Percentiles rank a stretch among this genome's conserved stretches.
Evolutionary conservation across 228 moss, liverwort and hornwort genomes (phyloP).

Genomic region (Sphagnum magellanicum): DNA sequence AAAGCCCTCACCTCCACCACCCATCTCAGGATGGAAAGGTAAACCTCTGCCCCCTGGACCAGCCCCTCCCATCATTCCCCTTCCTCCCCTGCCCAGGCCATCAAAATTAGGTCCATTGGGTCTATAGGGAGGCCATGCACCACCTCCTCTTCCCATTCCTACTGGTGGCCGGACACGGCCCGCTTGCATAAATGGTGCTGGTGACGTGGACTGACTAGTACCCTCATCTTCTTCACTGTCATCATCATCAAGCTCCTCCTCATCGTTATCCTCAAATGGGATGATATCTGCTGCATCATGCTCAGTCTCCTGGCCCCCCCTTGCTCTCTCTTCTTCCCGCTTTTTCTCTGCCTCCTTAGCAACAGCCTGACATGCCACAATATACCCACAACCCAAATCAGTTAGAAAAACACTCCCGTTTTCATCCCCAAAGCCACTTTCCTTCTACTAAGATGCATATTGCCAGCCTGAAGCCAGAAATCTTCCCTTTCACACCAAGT

Average conservation of each 20-base stretch:
- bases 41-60: slow-evolving; percentile 80
- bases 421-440: no score
- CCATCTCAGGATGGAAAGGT: slow-evolving; percentile 95
- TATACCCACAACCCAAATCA: neutral
- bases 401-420: no score
- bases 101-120: slow-evolving; percentile 61
- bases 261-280: slow-evolving; percentile 95
- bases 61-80: slow-evolving; percentile 45
- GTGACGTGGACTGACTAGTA: slow-evolving; percentile 73
- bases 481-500: no score
- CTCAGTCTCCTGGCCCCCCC: slow-evolving; percentile 69
- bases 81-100: slow-evolving; percentile 76
- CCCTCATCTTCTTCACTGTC: slow-evolving; percentile 95
- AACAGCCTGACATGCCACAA: slow-evolving; percentile 31
- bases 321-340: slow-evolving; percentile 85
- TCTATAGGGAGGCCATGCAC: slow-evolving; percentile 82
- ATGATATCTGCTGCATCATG: slow-evolving; percentile 92
- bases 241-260: slow-evolving; percentile 93
- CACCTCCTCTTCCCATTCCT: slow-evolving; percentile 64
- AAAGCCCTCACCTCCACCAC: slow-evolving; percentile 69
- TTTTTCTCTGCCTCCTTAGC: slow-evolving; percentile 88
- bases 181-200: slow-evolving; percentile 32
- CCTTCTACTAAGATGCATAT: no score
- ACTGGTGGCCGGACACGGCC: slow-evolving; percentile 72
- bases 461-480: no score